phyloP scores from a whole-genome alignment of 129 eudicot species.

The Chrysanthemum seticuspe region DNA sequence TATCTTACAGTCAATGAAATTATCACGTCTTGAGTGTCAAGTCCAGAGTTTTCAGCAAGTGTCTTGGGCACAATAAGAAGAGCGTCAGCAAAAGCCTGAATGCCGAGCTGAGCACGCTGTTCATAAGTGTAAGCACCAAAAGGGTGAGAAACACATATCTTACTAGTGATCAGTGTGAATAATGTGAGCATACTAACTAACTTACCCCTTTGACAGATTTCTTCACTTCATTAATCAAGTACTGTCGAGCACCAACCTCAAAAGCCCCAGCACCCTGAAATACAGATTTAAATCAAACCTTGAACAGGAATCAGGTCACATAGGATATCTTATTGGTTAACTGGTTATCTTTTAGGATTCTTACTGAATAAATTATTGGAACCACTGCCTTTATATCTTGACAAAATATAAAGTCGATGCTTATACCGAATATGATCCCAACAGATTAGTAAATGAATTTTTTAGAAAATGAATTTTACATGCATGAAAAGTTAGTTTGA shows the following conservation, averaged over 20 bases:
- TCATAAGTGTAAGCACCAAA: constrained; percentile 17
- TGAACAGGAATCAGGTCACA: background rate
- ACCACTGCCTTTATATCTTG: background rate
- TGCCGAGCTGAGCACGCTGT: constrained; percentile 98
- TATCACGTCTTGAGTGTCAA: constrained; percentile 93
- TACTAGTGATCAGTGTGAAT: background rate
- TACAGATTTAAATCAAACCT: background rate
- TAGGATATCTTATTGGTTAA: background rate
- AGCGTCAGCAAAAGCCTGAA: constrained; percentile 97
- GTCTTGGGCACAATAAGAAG: constrained; percentile 95
- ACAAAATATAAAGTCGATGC: background rate
- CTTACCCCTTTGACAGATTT: constrained; percentile 95
- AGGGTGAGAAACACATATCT: background rate
- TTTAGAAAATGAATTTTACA: too few relatives aligned
- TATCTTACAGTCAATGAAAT: constrained; percentile 80
- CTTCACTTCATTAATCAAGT: constrained; percentile 80
- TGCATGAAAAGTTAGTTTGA: too few relatives aligned
- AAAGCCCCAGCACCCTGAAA: constrained; percentile 98
- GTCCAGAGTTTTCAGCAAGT: constrained; percentile 96
- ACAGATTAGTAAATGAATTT: constrained; percentile 4
- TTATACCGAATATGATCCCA: background rate
- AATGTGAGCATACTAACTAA: background rate
- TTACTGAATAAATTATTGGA: background rate
- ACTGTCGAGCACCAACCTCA: constrained; percentile 95
- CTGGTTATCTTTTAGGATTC: background rate